A percentile compares a stretch with the other conserved stretches of the same genome.
Conservation (phyloP, 805 yeast species). For the Sugiyamaella boreocaroliniensis region DNA sequence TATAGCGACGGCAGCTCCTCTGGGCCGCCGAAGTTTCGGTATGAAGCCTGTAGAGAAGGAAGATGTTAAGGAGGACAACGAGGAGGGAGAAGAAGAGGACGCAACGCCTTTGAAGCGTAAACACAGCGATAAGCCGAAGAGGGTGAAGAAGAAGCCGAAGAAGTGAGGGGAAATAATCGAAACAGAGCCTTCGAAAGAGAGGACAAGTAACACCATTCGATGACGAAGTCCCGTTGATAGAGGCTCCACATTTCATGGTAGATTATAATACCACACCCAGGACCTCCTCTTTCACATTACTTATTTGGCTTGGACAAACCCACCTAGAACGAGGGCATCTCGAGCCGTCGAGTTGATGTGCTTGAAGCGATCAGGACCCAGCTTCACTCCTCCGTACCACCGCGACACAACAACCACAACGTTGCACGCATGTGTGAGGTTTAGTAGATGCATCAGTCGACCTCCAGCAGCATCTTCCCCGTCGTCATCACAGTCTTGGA, state of each 20-base stretch:
- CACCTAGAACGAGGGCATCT: conserved; percentile 69
- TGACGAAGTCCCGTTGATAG: too few species aligned
- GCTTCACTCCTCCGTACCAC: conserved; percentile 88
- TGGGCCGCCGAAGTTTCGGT: conserved; percentile 26
- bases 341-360: conserved; percentile 88
- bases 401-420: conserved; percentile 80
- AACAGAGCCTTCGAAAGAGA: not conserved
- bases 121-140: not conserved
- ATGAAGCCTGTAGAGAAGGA: conserved; percentile 6
- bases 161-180: not conserved
- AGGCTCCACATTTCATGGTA: conserved; percentile 21
- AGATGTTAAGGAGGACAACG: not conserved
- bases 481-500: conserved; percentile 91
- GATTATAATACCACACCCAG: not conserved
- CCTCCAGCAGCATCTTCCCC: conserved; percentile 97
- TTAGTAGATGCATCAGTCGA: conserved; percentile 65
- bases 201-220: too few species aligned
- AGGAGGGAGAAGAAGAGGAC: not conserved
- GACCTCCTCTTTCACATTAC: not conserved
- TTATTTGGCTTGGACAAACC: conserved; percentile 32
- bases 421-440: conserved; percentile 60
- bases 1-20: conserved; percentile 1
- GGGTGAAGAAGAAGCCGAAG: conserved; percentile 1
- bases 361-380: conserved; percentile 91
- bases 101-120: not conserved